Evolutionary conservation across 2,329 filamentous ascomycete genomes (phyloP), one percentile per base, ranked within the genome.

Genomic region (Niveomyces coronatus): DNA sequence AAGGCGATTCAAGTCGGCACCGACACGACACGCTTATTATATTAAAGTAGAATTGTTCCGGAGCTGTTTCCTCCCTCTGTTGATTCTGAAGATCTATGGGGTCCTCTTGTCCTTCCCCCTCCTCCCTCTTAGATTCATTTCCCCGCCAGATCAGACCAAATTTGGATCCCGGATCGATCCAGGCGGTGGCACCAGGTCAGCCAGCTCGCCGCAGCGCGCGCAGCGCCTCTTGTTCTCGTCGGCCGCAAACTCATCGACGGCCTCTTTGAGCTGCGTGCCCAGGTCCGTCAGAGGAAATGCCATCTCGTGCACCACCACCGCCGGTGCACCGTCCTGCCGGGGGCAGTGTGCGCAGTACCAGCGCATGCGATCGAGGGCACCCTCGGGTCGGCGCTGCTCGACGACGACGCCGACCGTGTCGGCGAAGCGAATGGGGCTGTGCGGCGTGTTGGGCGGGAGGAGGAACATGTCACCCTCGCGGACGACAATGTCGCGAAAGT

Each of bases 371-470:
- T 96, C 89, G 41, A 88, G 47, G 18, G 76, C 77, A 4, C 62
- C 76, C 27, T 70, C 63, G 0, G 85, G 84, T 9, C 91, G 70
- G 28, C 76, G 75, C 68, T 94, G 85, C 68, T 96, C 89, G 42
- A 96, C 68, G 23, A 96, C 89, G 35, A 96, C 70, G 22, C 89
- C 89, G n/a, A 96, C 86, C 0, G 89, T 95, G 62, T 94, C 70
- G 53, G 82, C 83, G 62, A 95, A 96, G 42, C 89, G 78, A 22
- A 96, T 85, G 0, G 91, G 89, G 60, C 94, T 95, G 64, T 96
- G 89, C 18, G 89, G 89, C n/a, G 83, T 91, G 61, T 94, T 89
- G n/a, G 80, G 74, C 0, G 89, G 89, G 1, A 98, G 74, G 4
- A 96, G 69, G 61, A 94, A 96, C 74, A 96, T 83, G 49, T 91